phyloP scores from a whole-genome alignment of 2,329 filamentous ascomycete genomes.

The Thielaviopsis euricoi region DNA sequence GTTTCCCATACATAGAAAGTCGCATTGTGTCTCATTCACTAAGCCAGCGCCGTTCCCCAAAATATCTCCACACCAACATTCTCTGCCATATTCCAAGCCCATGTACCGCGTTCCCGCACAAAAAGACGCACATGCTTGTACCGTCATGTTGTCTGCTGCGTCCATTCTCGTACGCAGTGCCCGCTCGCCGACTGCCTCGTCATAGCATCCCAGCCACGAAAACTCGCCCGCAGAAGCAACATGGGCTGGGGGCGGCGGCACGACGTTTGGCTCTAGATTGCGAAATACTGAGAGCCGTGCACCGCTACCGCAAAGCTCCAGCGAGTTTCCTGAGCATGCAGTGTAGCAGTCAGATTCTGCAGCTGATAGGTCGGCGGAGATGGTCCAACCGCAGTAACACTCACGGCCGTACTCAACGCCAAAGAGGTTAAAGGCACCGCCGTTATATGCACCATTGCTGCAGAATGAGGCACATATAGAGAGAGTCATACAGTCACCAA shows the following conservation, averaged over 20 bases:
- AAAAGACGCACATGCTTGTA: constrained; percentile 19
- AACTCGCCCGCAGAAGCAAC: constrained; percentile 17
- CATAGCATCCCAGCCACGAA: constrained; percentile 22
- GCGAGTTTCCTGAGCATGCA: constrained; percentile 10
- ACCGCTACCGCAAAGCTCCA: constrained; percentile 13
- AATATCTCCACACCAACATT: constrained; percentile 10
- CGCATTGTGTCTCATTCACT: constrained; percentile 19
- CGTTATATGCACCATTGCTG: constrained; percentile 11
- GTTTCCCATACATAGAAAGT: constrained; percentile 20
- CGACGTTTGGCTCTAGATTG: constrained; percentile 12
- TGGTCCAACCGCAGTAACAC: constrained; percentile 13
- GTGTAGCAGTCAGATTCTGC: constrained; percentile 14
- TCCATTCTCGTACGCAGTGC: constrained; percentile 18
- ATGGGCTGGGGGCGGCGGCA: constrained; percentile 16
- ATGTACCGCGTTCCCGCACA: constrained; percentile 19
- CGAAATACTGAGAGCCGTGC: constrained; percentile 15
- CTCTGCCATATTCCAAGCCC: constrained; percentile 13
- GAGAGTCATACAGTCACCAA: constrained; percentile 15
- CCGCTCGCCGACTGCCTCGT: constrained; percentile 19
- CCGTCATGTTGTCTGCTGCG: constrained; percentile 21
- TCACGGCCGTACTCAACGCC: constrained; percentile 12
- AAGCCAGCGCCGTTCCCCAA: constrained; percentile 18
- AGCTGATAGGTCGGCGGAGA: constrained; percentile 10
- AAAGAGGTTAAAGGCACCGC: constrained; percentile 16
- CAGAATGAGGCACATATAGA: constrained; percentile 16